Evolutionary conservation across 345 rosid species (phyloP).

Genomic region (Eucalyptus curtisii): DNA sequence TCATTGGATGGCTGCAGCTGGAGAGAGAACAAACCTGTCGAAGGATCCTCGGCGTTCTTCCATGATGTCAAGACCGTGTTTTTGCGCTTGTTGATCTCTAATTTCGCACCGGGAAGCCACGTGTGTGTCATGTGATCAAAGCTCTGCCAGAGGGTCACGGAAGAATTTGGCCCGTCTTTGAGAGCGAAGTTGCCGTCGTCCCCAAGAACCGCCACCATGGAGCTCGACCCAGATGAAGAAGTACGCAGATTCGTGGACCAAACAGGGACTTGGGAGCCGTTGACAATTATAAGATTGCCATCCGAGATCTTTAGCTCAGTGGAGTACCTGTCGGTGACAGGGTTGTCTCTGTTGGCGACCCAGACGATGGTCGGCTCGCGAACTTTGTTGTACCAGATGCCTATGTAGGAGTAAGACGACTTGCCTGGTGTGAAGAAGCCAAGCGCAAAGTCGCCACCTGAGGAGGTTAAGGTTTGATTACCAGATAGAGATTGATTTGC

Average conservation of each 20-base stretch:
- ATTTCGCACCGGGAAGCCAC: conserved; percentile 29
- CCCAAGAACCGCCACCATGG: conserved; percentile 31
- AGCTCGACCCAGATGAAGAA: conserved; percentile 3
- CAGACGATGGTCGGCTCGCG: not conserved
- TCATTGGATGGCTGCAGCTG: conserved; percentile 46
- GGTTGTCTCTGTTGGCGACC: not conserved
- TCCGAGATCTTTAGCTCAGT: not conserved
- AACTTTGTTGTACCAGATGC: conserved; percentile 45
- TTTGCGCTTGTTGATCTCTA: conserved; percentile 31
- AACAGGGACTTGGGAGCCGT: conserved; percentile 26
- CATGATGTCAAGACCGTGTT: conserved; percentile 36
- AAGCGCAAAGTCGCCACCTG: not conserved
- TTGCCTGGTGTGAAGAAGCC: not conserved
- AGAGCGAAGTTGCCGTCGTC: conserved; percentile 62
- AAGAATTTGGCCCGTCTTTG: conserved; percentile 7
- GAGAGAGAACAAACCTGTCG: conserved; percentile 68
- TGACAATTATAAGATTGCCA: conserved; percentile 20
- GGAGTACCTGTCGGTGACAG: not conserved
- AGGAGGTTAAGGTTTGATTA: not conserved
- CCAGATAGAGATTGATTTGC: not conserved
- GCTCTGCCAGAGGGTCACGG: conserved; percentile 51
- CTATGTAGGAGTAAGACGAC: conserved; percentile 6
- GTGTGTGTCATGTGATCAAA: conserved; percentile 39
- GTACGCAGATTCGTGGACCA: conserved; percentile 60
- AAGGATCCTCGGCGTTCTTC: conserved; percentile 52